These are phyloP conservation scores for Marasmius oreades DNA, from an alignment of 1,284 basidiomycete species.

Conservation along the genomic window DNA sequence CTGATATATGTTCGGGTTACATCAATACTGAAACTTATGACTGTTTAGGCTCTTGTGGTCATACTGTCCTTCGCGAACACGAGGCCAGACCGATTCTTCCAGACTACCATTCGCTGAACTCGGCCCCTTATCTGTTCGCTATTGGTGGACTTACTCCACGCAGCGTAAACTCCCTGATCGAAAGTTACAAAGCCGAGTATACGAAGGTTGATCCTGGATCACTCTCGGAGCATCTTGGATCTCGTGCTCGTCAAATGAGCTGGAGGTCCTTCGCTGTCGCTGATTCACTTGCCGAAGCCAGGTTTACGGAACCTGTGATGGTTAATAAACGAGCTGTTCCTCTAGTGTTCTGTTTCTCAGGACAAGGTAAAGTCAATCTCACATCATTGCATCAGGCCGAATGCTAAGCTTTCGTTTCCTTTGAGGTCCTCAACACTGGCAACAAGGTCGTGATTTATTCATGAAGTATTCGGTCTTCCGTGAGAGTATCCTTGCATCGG, in stretches of 20 bases:
- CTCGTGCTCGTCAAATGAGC: background rate
- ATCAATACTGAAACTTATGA: background rate
- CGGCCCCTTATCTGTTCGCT: background rate
- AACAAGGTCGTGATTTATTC: slow-evolving; percentile 1
- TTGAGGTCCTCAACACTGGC: slow-evolving; percentile 1
- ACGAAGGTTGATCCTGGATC: background rate
- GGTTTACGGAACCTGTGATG: slow-evolving; percentile 2
- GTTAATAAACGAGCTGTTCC: slow-evolving; percentile 1
- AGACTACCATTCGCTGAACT: background rate
- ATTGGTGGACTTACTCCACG: slow-evolving; percentile 1
- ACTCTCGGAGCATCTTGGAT: slow-evolving; percentile 3
- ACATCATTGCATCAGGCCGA: too few relatives aligned
- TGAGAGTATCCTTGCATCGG: background rate
- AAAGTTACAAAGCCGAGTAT: slow-evolving; percentile 3
- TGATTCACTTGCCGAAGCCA: background rate
- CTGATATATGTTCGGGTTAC: too few relatives aligned
- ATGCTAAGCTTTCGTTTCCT: background rate
- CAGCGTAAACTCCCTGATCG: background rate
- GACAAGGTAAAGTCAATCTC: background rate
- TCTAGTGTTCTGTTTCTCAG: slow-evolving; percentile 3
- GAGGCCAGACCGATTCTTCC: background rate
- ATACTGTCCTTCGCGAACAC: slow-evolving; percentile 4
- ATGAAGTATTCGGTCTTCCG: background rate
- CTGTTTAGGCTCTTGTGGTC: slow-evolving; percentile 16
- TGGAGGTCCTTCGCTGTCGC: background rate